phyloP scores from a whole-genome alignment of 192 early-diverging fungal species.

The Coemansia sp. region DNA sequence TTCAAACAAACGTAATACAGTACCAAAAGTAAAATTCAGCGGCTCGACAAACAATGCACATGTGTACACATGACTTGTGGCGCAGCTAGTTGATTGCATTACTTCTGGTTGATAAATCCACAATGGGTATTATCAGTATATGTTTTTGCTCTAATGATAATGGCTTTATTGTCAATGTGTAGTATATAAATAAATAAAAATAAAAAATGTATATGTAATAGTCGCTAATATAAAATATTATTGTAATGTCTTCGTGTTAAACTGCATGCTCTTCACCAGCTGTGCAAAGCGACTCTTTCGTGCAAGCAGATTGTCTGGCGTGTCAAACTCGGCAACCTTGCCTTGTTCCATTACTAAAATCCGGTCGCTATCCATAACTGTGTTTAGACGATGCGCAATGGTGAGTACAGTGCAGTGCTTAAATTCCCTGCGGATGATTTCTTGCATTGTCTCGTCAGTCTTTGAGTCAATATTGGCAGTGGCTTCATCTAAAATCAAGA shows the following conservation, averaged over 20 bases:
- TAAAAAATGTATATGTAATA: background rate
- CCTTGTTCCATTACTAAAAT: constrained; percentile 4
- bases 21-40: background rate
- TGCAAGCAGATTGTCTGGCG: background rate
- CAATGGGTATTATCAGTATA: background rate
- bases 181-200: background rate
- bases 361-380: constrained; percentile 4
- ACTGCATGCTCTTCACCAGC: constrained; percentile 15
- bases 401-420: constrained; percentile 2
- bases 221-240: background rate
- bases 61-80: background rate
- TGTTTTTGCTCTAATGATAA: too few relatives aligned
- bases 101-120: background rate
- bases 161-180: background rate
- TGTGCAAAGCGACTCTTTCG: background rate
- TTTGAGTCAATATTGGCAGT: constrained; percentile 59
- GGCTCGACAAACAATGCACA: background rate
- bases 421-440: background rate
- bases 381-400: constrained; percentile 5
- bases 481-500: constrained; percentile 61
- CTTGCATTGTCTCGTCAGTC: constrained; percentile 62
- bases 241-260: background rate
- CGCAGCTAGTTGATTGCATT: background rate
- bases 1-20: background rate
- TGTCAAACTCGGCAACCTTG: constrained; percentile 6